Base-by-base conservation (phyloP, 1,139 yeast genomes). In the Hyphopichia wangnamkhiaoensis region DNA sequence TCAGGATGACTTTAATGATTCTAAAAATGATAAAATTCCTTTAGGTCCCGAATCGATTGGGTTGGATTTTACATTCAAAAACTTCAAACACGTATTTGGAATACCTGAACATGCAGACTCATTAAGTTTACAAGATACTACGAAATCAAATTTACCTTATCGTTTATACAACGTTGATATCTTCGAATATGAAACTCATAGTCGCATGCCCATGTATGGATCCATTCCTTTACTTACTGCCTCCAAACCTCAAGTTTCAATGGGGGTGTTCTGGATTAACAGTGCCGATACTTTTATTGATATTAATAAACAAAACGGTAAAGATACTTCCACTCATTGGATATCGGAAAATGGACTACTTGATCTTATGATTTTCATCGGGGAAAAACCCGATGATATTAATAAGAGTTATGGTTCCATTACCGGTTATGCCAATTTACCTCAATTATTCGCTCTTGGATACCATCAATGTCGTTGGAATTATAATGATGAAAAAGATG, bases 401-500 rank as follows among this genome's bases (percentile, higher is more conserved):
- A 76, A 83, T 36, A 56, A 71, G 36, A 72, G 79, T 31, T 93
- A 85, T 57, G 85, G 91, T 1, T 54, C 63, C 5, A 61, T 93
- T n/a, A 83, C 95, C 0, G 98, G 99, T 1, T 76, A 67, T 44
- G 72, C 89, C 0, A 62, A 69, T 10, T 65, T 93, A n/a, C 99
- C 98, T 0, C 87, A 82, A 45, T 50, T 83, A 32, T 86, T 90
- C 51, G 72, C 96, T 0, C 63, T 90, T 26, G 98, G 96, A 0
- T 88, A 93, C 56, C 98, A 93, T 57, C 98, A 91, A 61, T 93
- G 97, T 59, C 76, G 98, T 53, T 93, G 98, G 98, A 94, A 93
- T 61, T 93, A 93, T 65, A 88, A 89, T 54, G 90, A 86, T 49
- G 91, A 87, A 54, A 74, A 74, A 9, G 98, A 93, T 61, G 93